Conservation (phyloP, 192 early-diverging fungal species). For the Coemansia sp. region DNA sequence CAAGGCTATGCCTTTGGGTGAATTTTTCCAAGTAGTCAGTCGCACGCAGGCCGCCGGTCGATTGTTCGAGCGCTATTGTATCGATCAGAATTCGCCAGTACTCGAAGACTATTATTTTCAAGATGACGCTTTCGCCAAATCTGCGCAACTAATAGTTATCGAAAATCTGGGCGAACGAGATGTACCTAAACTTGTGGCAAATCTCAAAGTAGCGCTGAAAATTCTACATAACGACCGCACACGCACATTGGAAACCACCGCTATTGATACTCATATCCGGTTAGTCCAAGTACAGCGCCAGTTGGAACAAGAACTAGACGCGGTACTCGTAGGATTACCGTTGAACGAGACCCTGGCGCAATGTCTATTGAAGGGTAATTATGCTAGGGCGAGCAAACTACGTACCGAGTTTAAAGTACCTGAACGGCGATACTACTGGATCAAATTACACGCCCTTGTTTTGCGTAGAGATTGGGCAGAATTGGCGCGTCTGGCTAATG, state of each 20-base stretch:
- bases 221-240: slow-evolving; percentile 76
- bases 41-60: slow-evolving; percentile 79
- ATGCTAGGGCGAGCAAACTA: slow-evolving; percentile 73
- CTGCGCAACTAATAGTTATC: slow-evolving; percentile 62
- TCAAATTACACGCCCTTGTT: slow-evolving; percentile 83
- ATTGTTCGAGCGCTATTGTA: slow-evolving; percentile 86
- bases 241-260: slow-evolving; percentile 73
- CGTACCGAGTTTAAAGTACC: slow-evolving; percentile 85
- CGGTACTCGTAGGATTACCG: slow-evolving; percentile 70
- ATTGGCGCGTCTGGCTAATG: slow-evolving; percentile 77
- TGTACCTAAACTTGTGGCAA: slow-evolving; percentile 61
- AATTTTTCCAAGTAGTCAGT: slow-evolving; percentile 89
- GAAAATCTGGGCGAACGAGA: slow-evolving; percentile 54
- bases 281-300: slow-evolving; percentile 74
- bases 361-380: slow-evolving; percentile 72
- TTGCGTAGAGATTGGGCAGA: slow-evolving; percentile 83
- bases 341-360: slow-evolving; percentile 87
- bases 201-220: slow-evolving; percentile 72
- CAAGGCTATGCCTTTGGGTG: slow-evolving; percentile 76
- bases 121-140: slow-evolving; percentile 75
- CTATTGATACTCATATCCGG: slow-evolving; percentile 58
- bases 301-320: slow-evolving; percentile 70
- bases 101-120: slow-evolving; percentile 97
- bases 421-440: slow-evolving; percentile 88
- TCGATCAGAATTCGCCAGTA: slow-evolving; percentile 71